These are phyloP conservation scores for Lolium multiflorum DNA, from an alignment of 176 grass and related monocot genomes.

Conservation along the genomic window DNA sequence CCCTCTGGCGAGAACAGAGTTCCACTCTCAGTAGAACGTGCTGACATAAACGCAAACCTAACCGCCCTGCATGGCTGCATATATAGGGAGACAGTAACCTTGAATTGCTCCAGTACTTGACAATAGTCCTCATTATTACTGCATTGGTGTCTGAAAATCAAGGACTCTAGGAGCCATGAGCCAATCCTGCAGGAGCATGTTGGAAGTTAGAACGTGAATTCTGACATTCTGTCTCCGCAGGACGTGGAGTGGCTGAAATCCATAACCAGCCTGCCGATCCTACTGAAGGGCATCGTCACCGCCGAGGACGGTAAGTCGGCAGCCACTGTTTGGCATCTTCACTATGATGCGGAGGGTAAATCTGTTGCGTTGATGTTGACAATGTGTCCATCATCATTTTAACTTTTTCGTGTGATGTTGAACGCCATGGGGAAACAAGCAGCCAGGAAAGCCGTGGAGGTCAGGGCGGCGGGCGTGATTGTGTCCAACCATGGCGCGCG, in stretches of 20 bases:
- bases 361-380: neutral
- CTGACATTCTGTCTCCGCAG: constrained; percentile 36
- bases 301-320: constrained; percentile 69
- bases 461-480: constrained; percentile 62
- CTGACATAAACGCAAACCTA: neutral
- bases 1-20: constrained; percentile 22
- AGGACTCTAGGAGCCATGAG: neutral
- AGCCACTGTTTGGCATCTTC: neutral
- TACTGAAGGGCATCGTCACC: constrained; percentile 83
- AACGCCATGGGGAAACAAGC: constrained; percentile 1
- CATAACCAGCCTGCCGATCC: constrained; percentile 77
- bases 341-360: neutral
- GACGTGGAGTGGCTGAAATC: constrained; percentile 83
- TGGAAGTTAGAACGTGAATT: neutral
- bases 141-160: neutral
- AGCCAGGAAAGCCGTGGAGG: constrained; percentile 77
- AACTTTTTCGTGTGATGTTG: neutral
- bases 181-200: neutral
- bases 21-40: constrained; percentile 17
- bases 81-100: constrained; percentile 20
- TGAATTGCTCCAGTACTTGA: constrained; percentile 36
- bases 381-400: neutral
- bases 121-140: neutral
- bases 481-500: constrained; percentile 90
- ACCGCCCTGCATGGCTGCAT: neutral